A percentile compares a stretch with the other conserved stretches of the same genome.
phyloP scores from a whole-genome alignment of 2,329 filamentous ascomycete species.

The Calonectria pseudoturangicola region DNA sequence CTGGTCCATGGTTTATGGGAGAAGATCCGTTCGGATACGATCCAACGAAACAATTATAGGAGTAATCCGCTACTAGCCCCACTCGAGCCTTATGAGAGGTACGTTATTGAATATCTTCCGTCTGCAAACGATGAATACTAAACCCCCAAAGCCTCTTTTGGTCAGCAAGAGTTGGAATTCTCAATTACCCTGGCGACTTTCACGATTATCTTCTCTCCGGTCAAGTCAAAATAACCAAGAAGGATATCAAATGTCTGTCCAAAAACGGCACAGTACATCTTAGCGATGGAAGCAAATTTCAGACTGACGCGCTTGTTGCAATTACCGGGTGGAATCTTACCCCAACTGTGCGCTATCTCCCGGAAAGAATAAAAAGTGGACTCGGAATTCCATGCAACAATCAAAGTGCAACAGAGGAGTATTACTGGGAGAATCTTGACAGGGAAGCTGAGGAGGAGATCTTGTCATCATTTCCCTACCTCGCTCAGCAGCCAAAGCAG shows the following conservation, averaged over 20 bases:
- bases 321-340: slow-evolving; percentile 19
- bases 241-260: neutral
- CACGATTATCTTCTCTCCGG: slow-evolving; percentile 3
- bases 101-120: neutral
- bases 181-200: slow-evolving; percentile 20
- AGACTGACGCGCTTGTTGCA: slow-evolving; percentile 7
- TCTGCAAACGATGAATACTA: neutral
- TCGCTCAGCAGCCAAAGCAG: neutral
- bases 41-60: slow-evolving; percentile 13
- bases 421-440: neutral
- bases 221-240: neutral
- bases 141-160: neutral
- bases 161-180: slow-evolving; percentile 14
- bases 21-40: slow-evolving; percentile 14
- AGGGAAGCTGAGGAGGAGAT: slow-evolving; percentile 3
- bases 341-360: neutral
- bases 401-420: slow-evolving; percentile 1
- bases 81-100: slow-evolving; percentile 4
- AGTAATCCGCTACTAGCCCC: neutral
- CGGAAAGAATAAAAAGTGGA: neutral
- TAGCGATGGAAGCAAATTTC: slow-evolving; percentile 4
- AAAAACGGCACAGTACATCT: neutral
- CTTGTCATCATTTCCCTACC: neutral
- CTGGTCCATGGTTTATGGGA: slow-evolving; percentile 6
- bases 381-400: slow-evolving; percentile 6